Evolutionary conservation across 2,329 filamentous ascomycete species (phyloP).

Genomic region (Furcasterigmium furcatum): DNA sequence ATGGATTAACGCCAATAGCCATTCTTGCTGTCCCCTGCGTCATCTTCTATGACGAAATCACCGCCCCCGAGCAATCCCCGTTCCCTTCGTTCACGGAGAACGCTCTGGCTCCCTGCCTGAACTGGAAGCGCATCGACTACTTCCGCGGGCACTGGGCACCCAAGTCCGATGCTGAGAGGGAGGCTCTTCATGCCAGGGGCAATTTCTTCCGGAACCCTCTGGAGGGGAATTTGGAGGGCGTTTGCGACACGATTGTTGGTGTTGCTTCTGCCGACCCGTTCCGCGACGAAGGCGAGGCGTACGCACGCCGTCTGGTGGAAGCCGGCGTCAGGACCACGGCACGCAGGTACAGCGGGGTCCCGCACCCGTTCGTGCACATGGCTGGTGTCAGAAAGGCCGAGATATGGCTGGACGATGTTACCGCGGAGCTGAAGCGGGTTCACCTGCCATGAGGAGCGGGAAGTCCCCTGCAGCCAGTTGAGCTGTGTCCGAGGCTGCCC

Average conservation of each 20-base stretch:
- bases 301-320: conserved; percentile 36
- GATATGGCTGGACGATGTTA: too few relatives aligned
- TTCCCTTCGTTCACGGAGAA: conserved; percentile 36
- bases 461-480: too few relatives aligned
- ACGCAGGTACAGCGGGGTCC: conserved; percentile 42
- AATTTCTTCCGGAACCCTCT: conserved; percentile 30
- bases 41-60: conserved; percentile 35
- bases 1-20: too few relatives aligned
- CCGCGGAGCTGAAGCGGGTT: too few relatives aligned
- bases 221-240: conserved; percentile 27
- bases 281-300: conserved; percentile 46
- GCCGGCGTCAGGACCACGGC: conserved; percentile 41
- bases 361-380: conserved; percentile 49
- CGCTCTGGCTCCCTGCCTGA: conserved; percentile 37
- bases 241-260: conserved; percentile 35
- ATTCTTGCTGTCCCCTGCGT: conserved; percentile 34
- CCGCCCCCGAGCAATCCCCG: conserved; percentile 33
- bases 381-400: too few relatives aligned
- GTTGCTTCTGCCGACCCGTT: conserved; percentile 41
- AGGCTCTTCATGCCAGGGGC: conserved; percentile 8
- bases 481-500: too few relatives aligned
- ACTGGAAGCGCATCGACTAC: conserved; percentile 38
- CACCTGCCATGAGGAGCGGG: too few relatives aligned
- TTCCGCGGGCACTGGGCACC: conserved; percentile 25
- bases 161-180: not conserved